Evolutionary conservation across 805 yeast species (phyloP).

Genomic region (Spathaspora passalidarum): DNA sequence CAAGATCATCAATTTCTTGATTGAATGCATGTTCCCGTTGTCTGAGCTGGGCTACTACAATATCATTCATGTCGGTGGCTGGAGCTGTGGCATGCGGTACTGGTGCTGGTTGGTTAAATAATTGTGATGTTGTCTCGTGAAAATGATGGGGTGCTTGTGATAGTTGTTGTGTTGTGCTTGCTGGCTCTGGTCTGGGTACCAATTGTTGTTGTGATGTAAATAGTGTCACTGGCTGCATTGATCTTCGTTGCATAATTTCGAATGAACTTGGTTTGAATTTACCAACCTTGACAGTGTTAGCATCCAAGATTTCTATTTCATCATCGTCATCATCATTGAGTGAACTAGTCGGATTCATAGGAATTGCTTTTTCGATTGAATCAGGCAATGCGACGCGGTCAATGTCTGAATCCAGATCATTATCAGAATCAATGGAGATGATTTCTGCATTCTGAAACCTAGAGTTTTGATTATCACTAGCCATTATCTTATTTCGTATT

Average conservation of each 20-base stretch:
- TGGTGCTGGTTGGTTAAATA: slow-evolving; percentile 26
- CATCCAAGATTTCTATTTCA: slow-evolving; percentile 26
- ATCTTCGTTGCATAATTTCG: slow-evolving; percentile 6
- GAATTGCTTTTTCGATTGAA: background rate
- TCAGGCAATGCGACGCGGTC: background rate
- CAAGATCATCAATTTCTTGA: background rate
- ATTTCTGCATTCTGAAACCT: background rate
- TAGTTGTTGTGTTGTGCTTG: too few relatives aligned
- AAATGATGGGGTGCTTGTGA: background rate
- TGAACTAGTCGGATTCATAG: background rate
- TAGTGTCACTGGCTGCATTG: background rate
- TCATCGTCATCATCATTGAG: slow-evolving; percentile 22
- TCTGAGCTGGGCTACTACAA: background rate
- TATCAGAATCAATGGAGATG: slow-evolving; percentile 6
- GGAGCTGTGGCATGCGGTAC: slow-evolving; percentile 18
- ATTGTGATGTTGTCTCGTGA: background rate
- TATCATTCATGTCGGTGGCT: background rate
- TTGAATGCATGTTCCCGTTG: background rate
- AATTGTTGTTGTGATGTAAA: background rate
- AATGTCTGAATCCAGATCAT: background rate
- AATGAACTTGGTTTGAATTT: slow-evolving; percentile 25
- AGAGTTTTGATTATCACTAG: background rate
- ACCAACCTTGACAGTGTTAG: slow-evolving; percentile 24
- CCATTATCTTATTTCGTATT: too few relatives aligned
- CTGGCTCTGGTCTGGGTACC: too few relatives aligned